Conservation (phyloP, 441 rosid species). For the Isatis lusitanica region DNA sequence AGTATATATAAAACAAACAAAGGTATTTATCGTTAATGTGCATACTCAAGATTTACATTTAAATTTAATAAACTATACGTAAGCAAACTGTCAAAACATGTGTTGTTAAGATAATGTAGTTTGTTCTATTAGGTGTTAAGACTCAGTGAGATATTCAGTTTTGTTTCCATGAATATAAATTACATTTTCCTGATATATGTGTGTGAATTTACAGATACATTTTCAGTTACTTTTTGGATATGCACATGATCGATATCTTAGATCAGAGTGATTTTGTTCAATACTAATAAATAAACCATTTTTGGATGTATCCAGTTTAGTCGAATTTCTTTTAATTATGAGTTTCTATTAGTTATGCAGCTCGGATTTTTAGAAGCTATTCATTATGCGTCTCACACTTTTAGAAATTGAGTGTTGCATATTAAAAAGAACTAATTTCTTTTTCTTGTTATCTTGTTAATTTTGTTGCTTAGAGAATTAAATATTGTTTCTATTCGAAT, state of each 20-base stretch:
- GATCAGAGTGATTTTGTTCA: conserved; percentile 8
- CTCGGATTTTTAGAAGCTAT: not conserved
- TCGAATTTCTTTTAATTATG: not conserved
- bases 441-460: too few species aligned
- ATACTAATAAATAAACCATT: not conserved
- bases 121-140: conserved; percentile 40
- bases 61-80: not conserved
- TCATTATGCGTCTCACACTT: too few species aligned
- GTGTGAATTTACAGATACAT: not conserved
- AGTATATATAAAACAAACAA: not conserved
- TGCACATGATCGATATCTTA: conserved; percentile 34
- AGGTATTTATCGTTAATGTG: not conserved
- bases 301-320: conserved; percentile 3
- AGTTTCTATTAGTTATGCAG: conserved; percentile 1
- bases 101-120: conserved; percentile 32
- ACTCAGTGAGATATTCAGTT: conserved; percentile 26
- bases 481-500: too few species aligned
- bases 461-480: too few species aligned
- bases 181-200: not conserved
- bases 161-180: conserved; percentile 9
- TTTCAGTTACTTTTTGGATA: conserved; percentile 2
- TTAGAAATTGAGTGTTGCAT: too few species aligned
- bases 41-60: not conserved
- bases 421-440: too few species aligned
- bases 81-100: conserved; percentile 35